Base-by-base conservation (phyloP, 2,329 filamentous ascomycete species). In the Onygenales sp. region DNA sequence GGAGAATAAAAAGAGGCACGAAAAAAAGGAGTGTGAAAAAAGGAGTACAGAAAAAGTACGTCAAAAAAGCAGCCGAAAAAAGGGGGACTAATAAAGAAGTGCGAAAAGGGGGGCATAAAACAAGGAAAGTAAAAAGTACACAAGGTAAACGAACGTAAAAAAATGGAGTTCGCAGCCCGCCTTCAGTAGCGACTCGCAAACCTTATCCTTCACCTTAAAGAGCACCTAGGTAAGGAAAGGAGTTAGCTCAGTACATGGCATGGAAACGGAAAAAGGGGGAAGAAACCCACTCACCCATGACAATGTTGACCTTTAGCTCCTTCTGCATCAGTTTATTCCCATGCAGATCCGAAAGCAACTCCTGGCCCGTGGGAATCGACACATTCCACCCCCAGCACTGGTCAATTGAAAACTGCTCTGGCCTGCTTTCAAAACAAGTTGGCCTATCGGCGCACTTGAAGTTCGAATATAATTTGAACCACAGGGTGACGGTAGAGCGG, bases 311-410 rank as follows among this genome's bases (percentile, higher is more conserved):
- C 46, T 49, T 49, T 21, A 49, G 34, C 10, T 39, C 10, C 33
- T 9, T 49, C 46, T 39, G 33, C 27, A 17, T 39, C 36, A 27
- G 10, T 9, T 32, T 32, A 21, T 48, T 48, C 14, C 46, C 46
- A 40, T 36, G 39, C 3, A 39, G 34, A 40, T 37, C 34, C 36
- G 27, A 49, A 17, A 49, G 14, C 36, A 11, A 11, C 7, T 49
- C 46, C 8, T 46, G 43, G 13, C 33, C 34, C 11, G 27, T 14
- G 9, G 46, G 46, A 2, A 49, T 17, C 17, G 34, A 14, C 17
- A 49, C 46, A 49, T 49, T 36, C 46, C 46, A 49, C 34, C 46
- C 46, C 46, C 46, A 49, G 17, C 34, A 49, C 36, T 36, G 10
- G n/a, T 49, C 36, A 21, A 49, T 9, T 6, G 27, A 36, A 39